Evolutionary conservation across 768 basidiomycete species (phyloP).

Genomic region (Leccinum truebloodii): DNA sequence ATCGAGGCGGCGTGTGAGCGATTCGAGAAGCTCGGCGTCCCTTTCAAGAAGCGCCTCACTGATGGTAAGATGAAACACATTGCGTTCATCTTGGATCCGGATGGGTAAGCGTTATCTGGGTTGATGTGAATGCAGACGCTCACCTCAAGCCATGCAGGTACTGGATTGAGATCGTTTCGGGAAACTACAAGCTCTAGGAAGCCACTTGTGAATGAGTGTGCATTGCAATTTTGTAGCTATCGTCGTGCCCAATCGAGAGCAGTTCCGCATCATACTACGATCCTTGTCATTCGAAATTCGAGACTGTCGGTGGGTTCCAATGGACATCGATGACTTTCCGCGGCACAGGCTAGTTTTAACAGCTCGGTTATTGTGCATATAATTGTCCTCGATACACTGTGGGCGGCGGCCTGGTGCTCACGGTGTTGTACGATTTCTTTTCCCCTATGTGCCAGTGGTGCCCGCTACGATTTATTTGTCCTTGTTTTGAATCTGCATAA

Average conservation of each 20-base stretch:
- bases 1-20: slow-evolving; percentile 81
- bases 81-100: slow-evolving; percentile 84
- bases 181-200: slow-evolving; percentile 26
- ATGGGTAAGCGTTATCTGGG: slow-evolving; percentile 51
- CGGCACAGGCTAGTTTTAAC: too few relatives aligned
- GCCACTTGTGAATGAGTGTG: not conserved
- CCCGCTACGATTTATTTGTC: too few relatives aligned
- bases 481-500: too few relatives aligned
- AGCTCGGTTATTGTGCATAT: too few relatives aligned
- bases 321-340: too few relatives aligned
- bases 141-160: slow-evolving; percentile 40
- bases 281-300: too few relatives aligned
- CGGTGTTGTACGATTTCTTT: too few relatives aligned
- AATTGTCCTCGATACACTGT: too few relatives aligned
- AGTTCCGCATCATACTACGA: too few relatives aligned
- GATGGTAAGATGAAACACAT: slow-evolving; percentile 88
- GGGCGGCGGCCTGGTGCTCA: too few relatives aligned
- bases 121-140: not conserved
- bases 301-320: too few relatives aligned
- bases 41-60: slow-evolving; percentile 82
- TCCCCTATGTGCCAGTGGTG: too few relatives aligned
- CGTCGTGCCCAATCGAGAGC: not conserved
- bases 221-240: not conserved
- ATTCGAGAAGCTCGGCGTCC: slow-evolving; percentile 77
- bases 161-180: slow-evolving; percentile 60